Evolutionary conservation across 495 filamentous ascomycete species (phyloP).

Genomic region (Aspergillus ostianus): DNA sequence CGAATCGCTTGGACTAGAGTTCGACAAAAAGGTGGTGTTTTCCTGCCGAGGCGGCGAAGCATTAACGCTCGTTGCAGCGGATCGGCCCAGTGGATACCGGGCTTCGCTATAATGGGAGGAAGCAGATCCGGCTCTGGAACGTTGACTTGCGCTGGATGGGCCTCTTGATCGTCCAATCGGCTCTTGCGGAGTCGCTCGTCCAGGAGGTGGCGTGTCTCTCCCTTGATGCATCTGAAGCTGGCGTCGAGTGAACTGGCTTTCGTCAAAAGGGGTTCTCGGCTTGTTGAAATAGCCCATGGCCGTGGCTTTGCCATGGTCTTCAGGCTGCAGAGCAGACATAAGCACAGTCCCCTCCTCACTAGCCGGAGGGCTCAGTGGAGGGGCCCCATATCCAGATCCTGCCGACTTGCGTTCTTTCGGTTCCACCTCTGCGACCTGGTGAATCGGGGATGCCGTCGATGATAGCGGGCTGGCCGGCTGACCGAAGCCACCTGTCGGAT

Average conservation of each 20-base stretch:
- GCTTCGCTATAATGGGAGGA: conserved; percentile 46
- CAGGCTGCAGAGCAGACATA: conserved; percentile 63
- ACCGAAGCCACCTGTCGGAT: conserved; percentile 30
- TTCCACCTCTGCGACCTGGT: conserved; percentile 21
- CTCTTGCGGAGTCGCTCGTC: conserved; percentile 31
- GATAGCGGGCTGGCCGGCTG: conserved; percentile 54
- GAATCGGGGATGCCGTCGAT: conserved; percentile 37
- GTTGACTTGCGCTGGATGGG: conserved; percentile 41
- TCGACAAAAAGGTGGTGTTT: conserved; percentile 43
- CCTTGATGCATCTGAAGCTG: conserved; percentile 77
- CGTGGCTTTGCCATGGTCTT: conserved; percentile 81
- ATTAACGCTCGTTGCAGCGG: conserved; percentile 25
- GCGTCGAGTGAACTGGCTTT: conserved; percentile 79
- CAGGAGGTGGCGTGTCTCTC: conserved; percentile 42
- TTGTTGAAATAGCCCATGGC: conserved; percentile 83
- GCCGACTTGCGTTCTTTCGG: conserved; percentile 25
- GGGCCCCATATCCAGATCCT: conserved; percentile 48
- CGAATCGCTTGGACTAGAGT: conserved; percentile 43
- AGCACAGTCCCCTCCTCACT: conserved; percentile 59
- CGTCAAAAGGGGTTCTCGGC: conserved; percentile 71
- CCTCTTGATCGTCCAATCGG: conserved; percentile 36
- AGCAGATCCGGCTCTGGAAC: conserved; percentile 45
- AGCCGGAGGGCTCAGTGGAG: conserved; percentile 71
- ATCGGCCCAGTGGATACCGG: conserved; percentile 27
- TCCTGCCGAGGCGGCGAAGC: conserved; percentile 31